Conservation (phyloP, 805 yeast genomes). For the Metschnikowia koreensis region DNA sequence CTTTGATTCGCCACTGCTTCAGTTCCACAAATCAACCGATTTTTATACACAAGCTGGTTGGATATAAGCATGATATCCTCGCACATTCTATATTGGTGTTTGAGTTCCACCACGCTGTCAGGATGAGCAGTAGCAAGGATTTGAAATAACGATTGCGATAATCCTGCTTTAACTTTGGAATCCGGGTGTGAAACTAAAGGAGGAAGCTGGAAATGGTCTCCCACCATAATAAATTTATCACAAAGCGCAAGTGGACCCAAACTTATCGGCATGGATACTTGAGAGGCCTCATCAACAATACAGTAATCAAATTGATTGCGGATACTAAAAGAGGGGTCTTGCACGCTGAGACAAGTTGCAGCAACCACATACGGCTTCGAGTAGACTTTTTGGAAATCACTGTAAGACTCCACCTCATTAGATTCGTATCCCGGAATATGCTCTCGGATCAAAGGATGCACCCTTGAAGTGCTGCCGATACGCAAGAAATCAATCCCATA, state of each 20-base stretch:
- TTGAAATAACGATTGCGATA: conserved; percentile 76
- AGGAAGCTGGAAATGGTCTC: conserved; percentile 92
- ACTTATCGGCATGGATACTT: conserved; percentile 86
- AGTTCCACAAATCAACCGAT: conserved; percentile 74
- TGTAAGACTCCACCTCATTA: conserved; percentile 34
- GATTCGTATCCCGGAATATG: conserved; percentile 45
- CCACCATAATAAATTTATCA: conserved; percentile 84
- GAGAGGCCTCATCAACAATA: conserved; percentile 95
- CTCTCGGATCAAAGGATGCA: conserved; percentile 60
- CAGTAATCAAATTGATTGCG: conserved; percentile 78
- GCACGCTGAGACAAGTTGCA: conserved; percentile 78
- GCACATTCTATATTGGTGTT: conserved; percentile 91
- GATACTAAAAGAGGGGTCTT: conserved; percentile 56
- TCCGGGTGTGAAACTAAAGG: conserved; percentile 69
- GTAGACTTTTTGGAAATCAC: conserved; percentile 48
- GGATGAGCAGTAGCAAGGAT: conserved; percentile 73
- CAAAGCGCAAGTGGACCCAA: conserved; percentile 82
- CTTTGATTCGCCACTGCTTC: conserved; percentile 57
- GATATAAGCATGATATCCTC: conserved; percentile 81
- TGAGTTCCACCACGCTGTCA: conserved; percentile 67
- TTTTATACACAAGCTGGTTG: conserved; percentile 74
- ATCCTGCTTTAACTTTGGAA: conserved; percentile 61
- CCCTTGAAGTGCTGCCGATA: conserved; percentile 57
- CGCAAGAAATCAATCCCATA: conserved; percentile 51
- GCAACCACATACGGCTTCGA: conserved; percentile 75